Evolutionary conservation across 352 stramenopile species (phyloP), one percentile per base, ranked within the genome.

Genomic region (Halophytophthora batemanensis): DNA sequence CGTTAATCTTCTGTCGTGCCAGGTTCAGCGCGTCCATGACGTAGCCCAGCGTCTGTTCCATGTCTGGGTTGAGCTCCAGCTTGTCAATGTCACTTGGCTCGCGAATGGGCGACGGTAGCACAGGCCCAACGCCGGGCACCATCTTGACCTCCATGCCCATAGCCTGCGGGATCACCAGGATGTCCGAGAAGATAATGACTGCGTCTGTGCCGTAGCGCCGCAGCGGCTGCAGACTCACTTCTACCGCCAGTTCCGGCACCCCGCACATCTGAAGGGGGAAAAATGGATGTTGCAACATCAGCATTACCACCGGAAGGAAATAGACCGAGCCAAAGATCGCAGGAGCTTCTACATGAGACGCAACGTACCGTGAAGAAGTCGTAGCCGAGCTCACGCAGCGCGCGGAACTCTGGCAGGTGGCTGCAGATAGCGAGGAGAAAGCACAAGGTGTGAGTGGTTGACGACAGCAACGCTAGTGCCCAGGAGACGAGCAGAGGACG

Each of bases 161-260:
- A 28, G 97, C 96, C 76, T 99, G 88, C 5, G 95, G 90, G 47
- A 99, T 90, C n/a, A 99, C 96, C 18, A 99, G 71, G 69, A 99
- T 99, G 63, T 99, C 97, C 42, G 86, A 98, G 75, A 99, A 99
- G 53, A 99, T 93, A 70, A 99, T 99, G 22, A 98, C 95, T 2
- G 97, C 97, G 62, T 99, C 96, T 50, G 98, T 86, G 61, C 96
- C 77, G 59, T 94, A 96, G 45, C 83, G 80, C 22, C 96, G 80
- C 50, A 99, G 60, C 14, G 97, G 96, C 70, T 99, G 97, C 66
- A 99, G 64, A 53, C 96, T 99, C 56, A 98, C 97, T 86, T 99
- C 96, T 17, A 97, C 93, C 2, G 87, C 87, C 23, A 96, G 69
- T 62, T 90, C 73, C 0, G 85, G 85, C 21, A 91, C 80, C 35